Evolutionary conservation across 768 basidiomycete genomes (phyloP).

Genomic region (Russula griseocarnosa): DNA sequence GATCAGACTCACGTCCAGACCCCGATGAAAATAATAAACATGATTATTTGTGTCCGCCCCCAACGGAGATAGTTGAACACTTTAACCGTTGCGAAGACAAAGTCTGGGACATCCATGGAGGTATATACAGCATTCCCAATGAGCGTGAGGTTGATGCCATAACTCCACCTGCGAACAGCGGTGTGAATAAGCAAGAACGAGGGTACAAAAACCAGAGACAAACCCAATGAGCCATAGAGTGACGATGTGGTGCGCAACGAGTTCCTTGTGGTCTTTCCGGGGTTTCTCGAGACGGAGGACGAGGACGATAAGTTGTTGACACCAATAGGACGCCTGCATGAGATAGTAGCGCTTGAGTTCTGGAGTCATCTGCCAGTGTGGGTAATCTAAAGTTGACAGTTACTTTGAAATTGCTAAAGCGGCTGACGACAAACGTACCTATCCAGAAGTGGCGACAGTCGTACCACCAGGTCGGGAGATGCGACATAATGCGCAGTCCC

Average conservation of each 20-base stretch:
- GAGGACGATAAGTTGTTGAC: constrained; percentile 86
- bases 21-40: constrained; percentile 61
- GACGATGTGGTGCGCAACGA: constrained; percentile 87
- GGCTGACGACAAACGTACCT: constrained; percentile 40
- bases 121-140: constrained; percentile 91
- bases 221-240: constrained; percentile 94
- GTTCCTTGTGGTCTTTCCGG: constrained; percentile 83
- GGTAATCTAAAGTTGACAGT: constrained; percentile 59
- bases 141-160: constrained; percentile 69
- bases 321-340: constrained; percentile 91
- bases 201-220: constrained; percentile 26
- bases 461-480: constrained; percentile 83
- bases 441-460: constrained; percentile 81
- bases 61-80: constrained; percentile 80
- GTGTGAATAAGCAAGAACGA: background rate
- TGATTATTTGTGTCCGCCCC: constrained; percentile 54
- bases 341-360: constrained; percentile 91
- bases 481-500: constrained; percentile 79
- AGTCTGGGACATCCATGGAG: constrained; percentile 96
- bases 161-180: constrained; percentile 65
- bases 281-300: constrained; percentile 88
- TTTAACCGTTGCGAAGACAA: constrained; percentile 85
- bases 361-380: constrained; percentile 82
- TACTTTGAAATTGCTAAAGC: background rate
- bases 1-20: constrained; percentile 71